A percentile compares a stretch with the other conserved stretches of the same genome.
Evolutionary conservation across 2,329 filamentous ascomycete species (phyloP).

Genomic region (Dactylellina leptospora): DNA sequence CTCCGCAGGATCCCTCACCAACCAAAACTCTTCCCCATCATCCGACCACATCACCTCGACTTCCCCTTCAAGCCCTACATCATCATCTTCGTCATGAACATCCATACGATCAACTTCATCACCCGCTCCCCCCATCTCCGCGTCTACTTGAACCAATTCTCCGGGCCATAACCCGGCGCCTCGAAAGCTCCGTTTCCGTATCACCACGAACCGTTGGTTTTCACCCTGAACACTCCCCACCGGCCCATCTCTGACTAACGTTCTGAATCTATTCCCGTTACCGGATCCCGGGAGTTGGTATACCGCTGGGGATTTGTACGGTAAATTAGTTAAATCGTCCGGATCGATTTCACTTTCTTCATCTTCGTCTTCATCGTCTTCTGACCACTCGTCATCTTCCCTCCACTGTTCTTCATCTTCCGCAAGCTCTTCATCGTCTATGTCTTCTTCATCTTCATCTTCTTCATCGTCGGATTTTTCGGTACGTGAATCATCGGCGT

Average conservation of each 20-base stretch:
- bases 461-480: constrained; percentile 40
- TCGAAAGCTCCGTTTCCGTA: constrained; percentile 44
- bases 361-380: constrained; percentile 3
- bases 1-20: constrained; percentile 40
- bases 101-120: constrained; percentile 10
- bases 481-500: neutral
- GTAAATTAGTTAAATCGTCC: constrained; percentile 48
- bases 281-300: constrained; percentile 43
- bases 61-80: constrained; percentile 36
- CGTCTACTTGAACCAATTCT: constrained; percentile 24
- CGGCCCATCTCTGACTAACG: constrained; percentile 39
- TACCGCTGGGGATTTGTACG: constrained; percentile 44
- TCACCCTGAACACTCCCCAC: constrained; percentile 25
- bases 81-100: constrained; percentile 19
- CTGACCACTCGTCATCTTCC: neutral
- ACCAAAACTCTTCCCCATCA: constrained; percentile 58
- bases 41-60: constrained; percentile 68
- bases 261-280: constrained; percentile 43
- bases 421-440: constrained; percentile 17
- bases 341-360: constrained; percentile 32
- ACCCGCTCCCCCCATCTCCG: constrained; percentile 18
- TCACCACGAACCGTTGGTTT: constrained; percentile 41
- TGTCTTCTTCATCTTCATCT: neutral
- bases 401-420: constrained; percentile 8
- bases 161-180: constrained; percentile 33